A percentile compares a stretch with the other conserved stretches of the same genome.
These are phyloP conservation scores for Thelephora ganbajun DNA, from an alignment of 768 basidiomycete species.

Conservation along the genomic window DNA sequence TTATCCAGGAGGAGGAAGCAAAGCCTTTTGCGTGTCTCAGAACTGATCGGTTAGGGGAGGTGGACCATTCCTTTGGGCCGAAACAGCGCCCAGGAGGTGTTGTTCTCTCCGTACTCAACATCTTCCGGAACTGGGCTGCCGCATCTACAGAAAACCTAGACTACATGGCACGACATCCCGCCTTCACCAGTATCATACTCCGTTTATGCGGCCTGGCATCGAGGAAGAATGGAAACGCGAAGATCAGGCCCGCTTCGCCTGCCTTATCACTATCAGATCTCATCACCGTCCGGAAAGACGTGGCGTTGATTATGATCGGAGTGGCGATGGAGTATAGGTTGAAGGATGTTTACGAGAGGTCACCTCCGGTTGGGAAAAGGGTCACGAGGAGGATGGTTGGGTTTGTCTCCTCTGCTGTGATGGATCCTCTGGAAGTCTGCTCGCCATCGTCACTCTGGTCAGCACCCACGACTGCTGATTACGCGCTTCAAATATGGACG, in stretches of 20 bases:
- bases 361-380: constrained; percentile 12
- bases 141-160: constrained; percentile 49
- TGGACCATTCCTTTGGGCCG: constrained; percentile 37
- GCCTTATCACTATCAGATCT: constrained; percentile 60
- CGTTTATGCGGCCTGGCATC: constrained; percentile 46
- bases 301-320: constrained; percentile 52
- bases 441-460: background rate
- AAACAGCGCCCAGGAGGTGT: constrained; percentile 56
- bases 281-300: constrained; percentile 64
- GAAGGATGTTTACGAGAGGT: constrained; percentile 15
- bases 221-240: constrained; percentile 11
- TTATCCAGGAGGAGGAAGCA: constrained; percentile 41
- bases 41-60: constrained; percentile 30
- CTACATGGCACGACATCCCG: constrained; percentile 50
- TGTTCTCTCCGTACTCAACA: constrained; percentile 56
- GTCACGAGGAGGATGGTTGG: constrained; percentile 48
- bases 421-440: constrained; percentile 42
- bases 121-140: constrained; percentile 79
- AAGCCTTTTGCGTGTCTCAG: constrained; percentile 44
- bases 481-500: constrained; percentile 79
- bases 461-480: constrained; percentile 47
- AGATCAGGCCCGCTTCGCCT: constrained; percentile 30
- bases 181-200: constrained; percentile 51
- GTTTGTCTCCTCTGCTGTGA: constrained; percentile 60
- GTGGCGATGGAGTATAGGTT: constrained; percentile 41